These are phyloP conservation scores for Panicum miliaceum DNA, from an alignment of 176 grass and related monocot genomes.

Conservation along the genomic window DNA sequence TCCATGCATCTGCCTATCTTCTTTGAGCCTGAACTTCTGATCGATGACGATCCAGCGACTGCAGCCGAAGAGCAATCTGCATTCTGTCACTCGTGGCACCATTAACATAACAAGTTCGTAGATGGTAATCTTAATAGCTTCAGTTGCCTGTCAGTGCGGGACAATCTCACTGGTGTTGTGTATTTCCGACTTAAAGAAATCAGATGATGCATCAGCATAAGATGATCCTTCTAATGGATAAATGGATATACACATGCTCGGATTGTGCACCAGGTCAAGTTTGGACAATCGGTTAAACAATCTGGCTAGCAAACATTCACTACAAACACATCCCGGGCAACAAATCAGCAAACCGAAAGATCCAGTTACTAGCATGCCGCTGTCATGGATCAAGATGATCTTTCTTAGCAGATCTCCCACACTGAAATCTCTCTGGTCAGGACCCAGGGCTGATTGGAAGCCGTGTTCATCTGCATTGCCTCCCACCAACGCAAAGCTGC, in stretches of 20 bases:
- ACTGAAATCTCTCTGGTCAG: conserved; percentile 8
- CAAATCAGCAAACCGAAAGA: background rate
- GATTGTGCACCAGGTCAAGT: background rate
- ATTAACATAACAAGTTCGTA: background rate
- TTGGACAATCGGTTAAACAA: conserved; percentile 36
- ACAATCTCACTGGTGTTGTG: background rate
- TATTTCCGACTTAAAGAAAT: no score
- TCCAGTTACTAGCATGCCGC: background rate
- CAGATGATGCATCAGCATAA: background rate
- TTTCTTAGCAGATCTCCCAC: conserved; percentile 32
- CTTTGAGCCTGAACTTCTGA: background rate
- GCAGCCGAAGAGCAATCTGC: background rate
- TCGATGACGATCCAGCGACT: background rate
- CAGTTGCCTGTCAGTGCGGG: background rate
- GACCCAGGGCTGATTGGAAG: conserved; percentile 17
- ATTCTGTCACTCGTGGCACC: background rate
- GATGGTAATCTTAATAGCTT: background rate
- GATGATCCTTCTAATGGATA: conserved; percentile 22
- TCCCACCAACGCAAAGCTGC: conserved; percentile 52
- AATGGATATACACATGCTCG: conserved; percentile 14
- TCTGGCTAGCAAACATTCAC: conserved; percentile 6
- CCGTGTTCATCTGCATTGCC: conserved; percentile 45
- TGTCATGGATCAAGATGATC: conserved; percentile 14
- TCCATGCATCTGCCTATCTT: background rate
- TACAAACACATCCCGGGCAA: conserved; percentile 3